Conservation (phyloP, 116 monocot species). For the Zostera marina region DNA sequence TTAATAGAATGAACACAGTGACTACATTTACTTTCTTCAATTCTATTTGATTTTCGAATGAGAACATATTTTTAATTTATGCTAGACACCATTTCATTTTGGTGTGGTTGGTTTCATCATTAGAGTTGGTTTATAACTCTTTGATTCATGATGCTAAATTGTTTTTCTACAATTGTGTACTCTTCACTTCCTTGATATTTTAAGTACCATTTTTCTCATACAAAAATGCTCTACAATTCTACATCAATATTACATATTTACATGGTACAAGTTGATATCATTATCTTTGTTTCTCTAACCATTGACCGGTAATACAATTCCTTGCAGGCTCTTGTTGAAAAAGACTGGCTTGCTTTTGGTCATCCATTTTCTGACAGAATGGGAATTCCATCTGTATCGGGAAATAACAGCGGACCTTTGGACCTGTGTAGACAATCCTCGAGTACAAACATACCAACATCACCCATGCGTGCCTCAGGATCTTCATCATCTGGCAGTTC, state of each 20-base stretch:
- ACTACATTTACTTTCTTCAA: too few relatives aligned
- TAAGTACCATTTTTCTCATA: neutral
- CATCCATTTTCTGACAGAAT: constrained; percentile 97
- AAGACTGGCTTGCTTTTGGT: constrained; percentile 98
- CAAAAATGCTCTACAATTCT: neutral
- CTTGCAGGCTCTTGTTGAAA: constrained; percentile 77
- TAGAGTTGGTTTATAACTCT: too few relatives aligned
- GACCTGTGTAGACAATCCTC: constrained; percentile 68
- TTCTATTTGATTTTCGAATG: too few relatives aligned
- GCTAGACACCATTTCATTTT: too few relatives aligned
- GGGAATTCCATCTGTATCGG: constrained; percentile 63
- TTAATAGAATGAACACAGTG: too few relatives aligned
- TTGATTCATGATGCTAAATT: too few relatives aligned
- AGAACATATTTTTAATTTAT: too few relatives aligned
- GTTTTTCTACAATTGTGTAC: too few relatives aligned
- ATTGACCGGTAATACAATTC: neutral
- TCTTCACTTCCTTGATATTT: neutral
- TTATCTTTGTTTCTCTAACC: neutral
- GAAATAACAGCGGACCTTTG: constrained; percentile 14
- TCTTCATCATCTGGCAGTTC: constrained; percentile 28
- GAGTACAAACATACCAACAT: constrained; percentile 26
- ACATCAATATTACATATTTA: neutral
- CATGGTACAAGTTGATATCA: neutral
- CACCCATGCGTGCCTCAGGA: constrained; percentile 28
- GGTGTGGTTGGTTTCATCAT: too few relatives aligned